phyloP scores from a whole-genome alignment of 1,139 yeast species.

The Diutina sp. region DNA sequence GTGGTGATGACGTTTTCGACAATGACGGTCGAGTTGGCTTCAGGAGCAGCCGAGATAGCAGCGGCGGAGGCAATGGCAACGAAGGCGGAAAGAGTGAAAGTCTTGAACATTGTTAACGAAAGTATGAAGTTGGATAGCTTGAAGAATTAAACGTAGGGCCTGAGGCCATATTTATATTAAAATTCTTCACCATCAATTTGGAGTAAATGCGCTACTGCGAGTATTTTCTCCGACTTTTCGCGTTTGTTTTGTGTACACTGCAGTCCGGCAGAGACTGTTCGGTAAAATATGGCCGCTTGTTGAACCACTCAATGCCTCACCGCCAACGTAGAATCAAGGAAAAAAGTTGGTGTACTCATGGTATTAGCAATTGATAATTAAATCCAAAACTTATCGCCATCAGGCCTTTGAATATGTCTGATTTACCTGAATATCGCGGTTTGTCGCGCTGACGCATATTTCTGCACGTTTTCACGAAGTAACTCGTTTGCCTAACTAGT shows the following conservation, averaged over 20 bases:
- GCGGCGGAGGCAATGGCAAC: constrained; percentile 2
- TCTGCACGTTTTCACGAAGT: background rate
- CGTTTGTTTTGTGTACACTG: background rate
- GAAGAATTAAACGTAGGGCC: background rate
- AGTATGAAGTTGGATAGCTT: background rate
- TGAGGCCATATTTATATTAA: background rate
- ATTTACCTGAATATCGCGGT: background rate
- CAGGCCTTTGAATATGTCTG: no score
- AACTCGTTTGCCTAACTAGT: background rate
- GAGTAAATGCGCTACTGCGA: background rate
- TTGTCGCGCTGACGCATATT: background rate
- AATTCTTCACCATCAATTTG: background rate
- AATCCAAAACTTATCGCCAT: background rate
- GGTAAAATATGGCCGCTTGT: background rate
- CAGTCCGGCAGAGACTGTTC: background rate
- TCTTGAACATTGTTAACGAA: constrained; percentile 2
- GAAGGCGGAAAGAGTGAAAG: constrained; percentile 1
- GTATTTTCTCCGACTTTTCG: background rate
- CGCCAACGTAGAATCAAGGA: no score
- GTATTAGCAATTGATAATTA: background rate
- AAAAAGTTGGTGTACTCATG: no score
- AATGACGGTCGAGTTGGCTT: background rate
- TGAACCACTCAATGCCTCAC: no score
- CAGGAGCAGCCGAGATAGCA: background rate
- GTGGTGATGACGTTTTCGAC: constrained; percentile 1